A percentile compares a stretch with the other conserved stretches of the same genome.
Conservation (phyloP, 2,329 filamentous ascomycete genomes). For the Blastomyces silverae region DNA sequence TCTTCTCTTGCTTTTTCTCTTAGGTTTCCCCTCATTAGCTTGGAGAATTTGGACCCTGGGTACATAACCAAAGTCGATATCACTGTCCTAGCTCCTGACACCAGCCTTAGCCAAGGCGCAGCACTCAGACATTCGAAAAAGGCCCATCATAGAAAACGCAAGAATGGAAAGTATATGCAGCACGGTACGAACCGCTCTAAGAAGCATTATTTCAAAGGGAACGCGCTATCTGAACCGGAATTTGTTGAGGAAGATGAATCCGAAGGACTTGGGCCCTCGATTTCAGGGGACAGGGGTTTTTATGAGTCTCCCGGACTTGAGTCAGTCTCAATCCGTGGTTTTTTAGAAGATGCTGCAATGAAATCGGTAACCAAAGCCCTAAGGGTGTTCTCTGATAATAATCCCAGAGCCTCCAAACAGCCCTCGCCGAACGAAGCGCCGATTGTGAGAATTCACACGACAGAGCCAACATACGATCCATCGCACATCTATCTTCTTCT, state of each 20-base stretch:
- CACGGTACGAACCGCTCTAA: neutral
- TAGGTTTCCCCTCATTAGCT: conserved; percentile 31
- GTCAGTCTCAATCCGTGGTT: conserved; percentile 17
- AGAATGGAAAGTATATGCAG: conserved; percentile 12
- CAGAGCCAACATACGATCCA: conserved; percentile 40
- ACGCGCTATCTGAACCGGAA: neutral
- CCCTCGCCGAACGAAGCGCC: conserved; percentile 16
- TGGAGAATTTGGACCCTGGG: conserved; percentile 28
- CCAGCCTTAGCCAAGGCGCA: conserved; percentile 13
- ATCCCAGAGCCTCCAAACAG: neutral
- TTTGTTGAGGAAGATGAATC: neutral
- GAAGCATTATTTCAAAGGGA: neutral
- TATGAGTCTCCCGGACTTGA: neutral
- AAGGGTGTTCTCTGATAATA: neutral
- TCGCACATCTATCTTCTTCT: conserved; percentile 50
- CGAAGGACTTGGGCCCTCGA: neutral
- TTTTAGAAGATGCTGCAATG: conserved; percentile 14
- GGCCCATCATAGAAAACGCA: conserved; percentile 1
- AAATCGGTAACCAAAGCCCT: conserved; percentile 11
- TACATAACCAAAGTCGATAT: conserved; percentile 34
- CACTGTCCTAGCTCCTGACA: conserved; percentile 37
- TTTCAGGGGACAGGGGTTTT: neutral
- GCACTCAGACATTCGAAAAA: conserved; percentile 4
- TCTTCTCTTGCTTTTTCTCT: conserved; percentile 7
- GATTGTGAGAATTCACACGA: conserved; percentile 29